Base-by-base conservation (phyloP, 805 yeast species). In the Kurtzmaniella fragi region DNA sequence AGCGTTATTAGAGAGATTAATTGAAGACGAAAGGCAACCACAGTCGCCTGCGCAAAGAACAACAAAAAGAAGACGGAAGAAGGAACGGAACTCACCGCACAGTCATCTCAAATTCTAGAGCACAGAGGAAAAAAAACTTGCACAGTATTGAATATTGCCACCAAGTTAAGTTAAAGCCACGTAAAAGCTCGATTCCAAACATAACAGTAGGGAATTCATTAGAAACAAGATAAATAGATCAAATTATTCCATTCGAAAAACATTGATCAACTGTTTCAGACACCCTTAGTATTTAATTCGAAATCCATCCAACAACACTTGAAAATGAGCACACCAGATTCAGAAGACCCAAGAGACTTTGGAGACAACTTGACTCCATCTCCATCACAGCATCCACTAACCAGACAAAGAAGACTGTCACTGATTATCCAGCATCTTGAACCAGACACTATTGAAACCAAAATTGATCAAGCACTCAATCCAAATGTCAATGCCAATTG, bases 401-500 rank as follows among this genome's bases (percentile, higher is more conserved):
- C 49, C 2, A 52, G 73, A 42, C 56, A 62, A 43, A 68, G 96
- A 60, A 77, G 97, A 45, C 87, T 96, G 2, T 87, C 96, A 2
- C 82, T 93, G 15, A 75, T 93, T 44, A 68, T 91, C 46, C 91
- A 95, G 34, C 96, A 91, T 56, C 84, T 91, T 38, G 93, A 86
- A 56, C 95, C 95, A 13, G 99, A 93, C 57, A 82, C 89, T 13
- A 76, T 86, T 51, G 97, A 91, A 50, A 95, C 90, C 31, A 86
- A 83, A 59, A 87, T 83, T 53, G 99, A 91, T 59, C 98, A 91
- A 64, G 82, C 84, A 39, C 70, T 89, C 37, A 78, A 84, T 49
- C 90, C 95, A 23, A 93, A 93, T 55, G 73, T 89, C 64, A 93
- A 93, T 59, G 97, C 97, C 20, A 82, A 82, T 50, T 91, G 99